These are phyloP conservation scores for Phytopythium oedochilum DNA, from an alignment of 352 stramenopile species.

Conservation along the genomic window DNA sequence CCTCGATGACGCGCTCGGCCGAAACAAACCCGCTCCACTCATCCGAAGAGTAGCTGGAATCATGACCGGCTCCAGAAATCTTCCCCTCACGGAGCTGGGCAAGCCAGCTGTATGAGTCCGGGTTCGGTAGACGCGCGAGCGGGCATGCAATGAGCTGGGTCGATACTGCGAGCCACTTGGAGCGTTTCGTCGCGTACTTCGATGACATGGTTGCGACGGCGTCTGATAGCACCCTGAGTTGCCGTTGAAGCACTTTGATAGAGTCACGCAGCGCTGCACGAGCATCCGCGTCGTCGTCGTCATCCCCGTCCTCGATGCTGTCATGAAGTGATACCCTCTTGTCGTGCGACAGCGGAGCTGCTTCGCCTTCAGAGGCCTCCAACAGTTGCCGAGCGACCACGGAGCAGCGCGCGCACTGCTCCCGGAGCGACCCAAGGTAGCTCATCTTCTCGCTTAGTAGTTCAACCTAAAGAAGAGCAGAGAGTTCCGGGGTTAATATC, in stretches of 20 bases:
- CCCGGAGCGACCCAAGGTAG: slow-evolving; percentile 51
- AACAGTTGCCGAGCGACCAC: slow-evolving; percentile 32
- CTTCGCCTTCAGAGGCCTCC: neutral
- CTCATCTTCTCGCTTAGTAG: slow-evolving; percentile 55
- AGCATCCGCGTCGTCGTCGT: slow-evolving; percentile 18
- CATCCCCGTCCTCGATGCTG: slow-evolving; percentile 11
- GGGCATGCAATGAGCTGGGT: slow-evolving; percentile 65
- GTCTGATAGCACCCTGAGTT: neutral
- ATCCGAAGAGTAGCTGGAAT: slow-evolving; percentile 25
- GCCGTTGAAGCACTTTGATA: neutral
- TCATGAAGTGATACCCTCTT: neutral
- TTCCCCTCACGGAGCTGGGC: slow-evolving; percentile 72
- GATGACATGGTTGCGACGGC: slow-evolving; percentile 2
- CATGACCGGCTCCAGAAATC: slow-evolving; percentile 63
- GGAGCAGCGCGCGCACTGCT: slow-evolving; percentile 32
- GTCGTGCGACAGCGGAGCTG: neutral
- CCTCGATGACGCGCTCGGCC: slow-evolving; percentile 26
- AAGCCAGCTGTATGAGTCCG: slow-evolving; percentile 72
- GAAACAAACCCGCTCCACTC: slow-evolving; percentile 19
- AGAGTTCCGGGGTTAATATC: too few relatives aligned
- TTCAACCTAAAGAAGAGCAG: slow-evolving; percentile 19
- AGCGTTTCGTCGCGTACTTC: slow-evolving; percentile 8
- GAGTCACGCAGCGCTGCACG: neutral
- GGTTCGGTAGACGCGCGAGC: slow-evolving; percentile 34
- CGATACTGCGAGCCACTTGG: slow-evolving; percentile 64